Base-by-base conservation (phyloP, 768 basidiomycete species). In the Termitomyces eurrhizus region DNA sequence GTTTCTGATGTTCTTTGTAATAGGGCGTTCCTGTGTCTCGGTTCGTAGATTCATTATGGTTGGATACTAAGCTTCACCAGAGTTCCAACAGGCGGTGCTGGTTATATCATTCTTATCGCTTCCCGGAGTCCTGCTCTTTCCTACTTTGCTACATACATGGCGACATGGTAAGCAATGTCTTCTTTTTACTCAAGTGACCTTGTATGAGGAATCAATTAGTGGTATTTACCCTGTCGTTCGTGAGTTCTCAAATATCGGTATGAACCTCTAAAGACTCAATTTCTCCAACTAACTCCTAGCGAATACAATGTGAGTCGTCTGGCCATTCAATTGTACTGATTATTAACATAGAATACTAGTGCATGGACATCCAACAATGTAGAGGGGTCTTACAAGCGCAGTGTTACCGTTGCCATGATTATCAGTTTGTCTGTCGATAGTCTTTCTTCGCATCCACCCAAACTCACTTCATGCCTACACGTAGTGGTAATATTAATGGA, bases 191-290 rank as follows among this genome's bases (percentile, higher is more conserved):
- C 7, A 7, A n/a, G 35, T 29, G 39, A 51, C n/a, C 16, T 18
- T 39, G 36, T 58, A 29, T 26, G 24, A 32, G 13, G 11, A 35
- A n/a, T 46, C 6, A 46, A 21, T 16, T 56, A 85, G 86, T 64
- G 90, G 90, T 9, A 90, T 92, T 58, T 92, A 89, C 69, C 88
- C 89, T 5, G 77, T 84, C 36, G 85, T 91, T 63, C 79, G 88
- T 86, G 68, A 82, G 85, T 65, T 1, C 56, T 39, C 45, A 14
- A 44, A 4, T 21, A 33, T 12, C 18, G 16, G 49, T 9, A 13
- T 44, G 45, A 9, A 12, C 2, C 3, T 11, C 4, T 7, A 33
- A 7, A 49, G n/a, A 56, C 37, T 9, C 29, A 46, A 26, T 55
- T 16, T 33, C 24, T 57, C 5, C 13, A 7, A 21, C 21, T 4